Base-by-base conservation (phyloP, 805 yeast genomes). In the Ogataea nonfermentans region DNA sequence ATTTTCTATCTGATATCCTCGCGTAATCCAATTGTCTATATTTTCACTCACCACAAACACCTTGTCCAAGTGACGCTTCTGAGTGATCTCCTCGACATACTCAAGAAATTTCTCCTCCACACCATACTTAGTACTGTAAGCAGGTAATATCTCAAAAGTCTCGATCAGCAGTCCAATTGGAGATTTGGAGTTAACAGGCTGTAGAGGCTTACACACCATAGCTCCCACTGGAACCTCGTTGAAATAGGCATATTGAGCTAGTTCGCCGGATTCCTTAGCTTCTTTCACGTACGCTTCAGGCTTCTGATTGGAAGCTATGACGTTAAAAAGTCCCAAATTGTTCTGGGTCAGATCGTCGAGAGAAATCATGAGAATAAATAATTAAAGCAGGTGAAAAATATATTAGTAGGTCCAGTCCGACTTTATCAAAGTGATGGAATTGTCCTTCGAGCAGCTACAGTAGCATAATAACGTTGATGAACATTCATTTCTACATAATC, bases 141-240 rank as follows among this genome's bases (percentile, higher is more conserved):
- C 71, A 31, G 74, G 67, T 44, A 87, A 62, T 6, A 88, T 91
- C 2, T 38, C 37, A 9, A 61, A 32, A 15, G 47, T 32, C 8
- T 52, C 46, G 14, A 62, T 45, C 3, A 50, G 15, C 12, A 61
- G 41, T 2, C 63, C 66, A 12, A 52, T 40, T 1, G 65, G 65
- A 1, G 60, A 40, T 22, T 56, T 67, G 4, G 68, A 67, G 32
- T 70, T 66, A 10, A 65, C 51, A 14, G 76, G 67, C 41, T 71
- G 69, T 37, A 73, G 63, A 7, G 70, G 61, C 48, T 67, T 70
- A 40, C 84, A 81, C 44, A 80, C 79, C 34, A 88, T 65, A 4
- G 79, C 82, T 11, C 93, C 96, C 4, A 88, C 91, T 6, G 95
- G 88, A 5, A 84, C 74, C 53, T 84, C 95, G 34, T 82, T 74